Evolutionary conservation across 78 protist genomes (phyloP).

Genomic region (Protostelium mycophagum): DNA sequence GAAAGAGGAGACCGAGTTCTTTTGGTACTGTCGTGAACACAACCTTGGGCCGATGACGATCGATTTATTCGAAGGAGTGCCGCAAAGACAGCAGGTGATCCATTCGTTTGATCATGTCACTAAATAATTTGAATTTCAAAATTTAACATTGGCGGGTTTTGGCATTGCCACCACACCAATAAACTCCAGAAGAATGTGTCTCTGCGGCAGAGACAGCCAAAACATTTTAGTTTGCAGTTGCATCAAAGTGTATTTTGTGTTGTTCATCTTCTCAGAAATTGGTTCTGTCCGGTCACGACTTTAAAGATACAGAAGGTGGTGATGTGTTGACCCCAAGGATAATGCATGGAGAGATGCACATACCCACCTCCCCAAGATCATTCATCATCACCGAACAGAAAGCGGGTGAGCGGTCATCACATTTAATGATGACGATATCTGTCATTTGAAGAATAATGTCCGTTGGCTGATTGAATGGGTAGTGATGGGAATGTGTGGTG

Average conservation of each 20-base stretch:
- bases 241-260: too few relatives aligned
- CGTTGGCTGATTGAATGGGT: not conserved
- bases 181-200: too few relatives aligned
- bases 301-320: not conserved
- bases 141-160: too few relatives aligned
- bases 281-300: not conserved
- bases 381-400: not conserved
- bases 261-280: not conserved
- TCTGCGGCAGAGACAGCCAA: too few relatives aligned
- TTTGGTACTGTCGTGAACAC: not conserved
- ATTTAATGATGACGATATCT: not conserved
- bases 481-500: slow-evolving; percentile 1
- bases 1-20: not conserved
- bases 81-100: not conserved
- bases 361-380: not conserved
- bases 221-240: too few relatives aligned
- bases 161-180: too few relatives aligned
- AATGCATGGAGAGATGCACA: not conserved
- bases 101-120: too few relatives aligned
- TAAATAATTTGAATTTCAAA: too few relatives aligned
- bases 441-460: not conserved
- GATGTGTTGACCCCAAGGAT: not conserved
- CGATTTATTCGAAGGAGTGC: not conserved
- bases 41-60: not conserved
- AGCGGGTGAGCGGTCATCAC: not conserved